Conservation (phyloP, 768 basidiomycete genomes). For the Albatrellus ellisii region DNA sequence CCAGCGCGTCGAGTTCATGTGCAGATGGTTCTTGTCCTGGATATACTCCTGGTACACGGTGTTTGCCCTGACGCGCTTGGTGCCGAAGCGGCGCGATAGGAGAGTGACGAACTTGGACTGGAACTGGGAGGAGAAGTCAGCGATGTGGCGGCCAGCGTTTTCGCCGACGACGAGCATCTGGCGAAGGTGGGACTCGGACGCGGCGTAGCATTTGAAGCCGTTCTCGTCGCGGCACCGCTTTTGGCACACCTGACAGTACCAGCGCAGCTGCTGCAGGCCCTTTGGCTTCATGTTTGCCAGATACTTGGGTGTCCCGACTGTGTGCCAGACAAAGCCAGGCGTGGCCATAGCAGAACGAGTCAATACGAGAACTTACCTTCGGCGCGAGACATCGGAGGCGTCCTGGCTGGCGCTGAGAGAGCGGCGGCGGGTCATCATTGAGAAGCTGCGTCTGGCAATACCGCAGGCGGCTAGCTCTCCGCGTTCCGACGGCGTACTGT, state of each 20-base stretch:
- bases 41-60: slow-evolving; percentile 98
- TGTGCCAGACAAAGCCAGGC: too few species aligned
- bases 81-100: slow-evolving; percentile 77
- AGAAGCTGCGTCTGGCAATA: too few species aligned
- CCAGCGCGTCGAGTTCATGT: slow-evolving; percentile 99
- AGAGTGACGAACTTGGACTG: slow-evolving; percentile 84
- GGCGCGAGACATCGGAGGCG: too few species aligned
- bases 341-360: too few species aligned
- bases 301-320: slow-evolving; percentile 81
- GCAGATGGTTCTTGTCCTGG: slow-evolving; percentile 81
- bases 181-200: slow-evolving; percentile 81
- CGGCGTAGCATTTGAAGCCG: slow-evolving; percentile 95
- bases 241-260: slow-evolving; percentile 99
- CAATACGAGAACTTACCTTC: too few species aligned
- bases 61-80: slow-evolving; percentile 90
- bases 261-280: slow-evolving; percentile 86
- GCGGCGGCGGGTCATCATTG: too few species aligned
- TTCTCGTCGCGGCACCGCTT: slow-evolving; percentile 99
- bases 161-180: slow-evolving; percentile 98
- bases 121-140: slow-evolving; percentile 80
- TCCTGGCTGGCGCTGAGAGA: too few species aligned
- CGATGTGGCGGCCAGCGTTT: slow-evolving; percentile 82
- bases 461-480: too few species aligned
- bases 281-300: slow-evolving; percentile 97
- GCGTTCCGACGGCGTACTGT: too few species aligned